Conservation (phyloP, 345 rosid species). For the Lepidium africanum region DNA sequence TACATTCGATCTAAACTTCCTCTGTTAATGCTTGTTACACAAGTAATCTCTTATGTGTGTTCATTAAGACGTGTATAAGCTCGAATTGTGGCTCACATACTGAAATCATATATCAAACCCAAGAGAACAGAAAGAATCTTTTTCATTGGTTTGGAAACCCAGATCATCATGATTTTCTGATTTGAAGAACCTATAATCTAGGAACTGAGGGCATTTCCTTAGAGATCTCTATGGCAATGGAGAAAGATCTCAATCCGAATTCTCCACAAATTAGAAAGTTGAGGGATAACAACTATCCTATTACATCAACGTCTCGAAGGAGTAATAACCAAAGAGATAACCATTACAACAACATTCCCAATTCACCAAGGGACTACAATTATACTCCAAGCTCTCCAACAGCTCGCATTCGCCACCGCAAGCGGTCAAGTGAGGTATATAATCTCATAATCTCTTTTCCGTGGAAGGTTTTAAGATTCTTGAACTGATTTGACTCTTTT, state of each 20-base stretch:
- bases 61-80: neutral
- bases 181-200: neutral
- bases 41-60: neutral
- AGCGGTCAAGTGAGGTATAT: slow-evolving; percentile 35
- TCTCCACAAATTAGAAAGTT: slow-evolving; percentile 20
- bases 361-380: slow-evolving; percentile 27
- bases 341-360: slow-evolving; percentile 12
- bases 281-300: slow-evolving; percentile 13
- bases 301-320: slow-evolving; percentile 10
- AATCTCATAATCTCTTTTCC: neutral
- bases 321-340: slow-evolving; percentile 25
- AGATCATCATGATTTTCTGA: neutral
- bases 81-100: neutral
- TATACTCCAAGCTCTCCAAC: slow-evolving; percentile 28
- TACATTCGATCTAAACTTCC: neutral
- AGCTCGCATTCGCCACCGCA: slow-evolving; percentile 34
- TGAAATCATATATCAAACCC: slow-evolving; percentile 3
- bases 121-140: neutral
- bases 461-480: neutral
- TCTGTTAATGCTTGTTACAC: slow-evolving; percentile 1
- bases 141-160: neutral
- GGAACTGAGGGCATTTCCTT: neutral
- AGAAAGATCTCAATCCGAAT: slow-evolving; percentile 13
- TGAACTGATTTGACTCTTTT: neutral
- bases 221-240: slow-evolving; percentile 4